These are phyloP conservation scores for Herpetomonas samuelpessoai DNA, from an alignment of 208 protist species.

Conservation along the genomic window DNA sequence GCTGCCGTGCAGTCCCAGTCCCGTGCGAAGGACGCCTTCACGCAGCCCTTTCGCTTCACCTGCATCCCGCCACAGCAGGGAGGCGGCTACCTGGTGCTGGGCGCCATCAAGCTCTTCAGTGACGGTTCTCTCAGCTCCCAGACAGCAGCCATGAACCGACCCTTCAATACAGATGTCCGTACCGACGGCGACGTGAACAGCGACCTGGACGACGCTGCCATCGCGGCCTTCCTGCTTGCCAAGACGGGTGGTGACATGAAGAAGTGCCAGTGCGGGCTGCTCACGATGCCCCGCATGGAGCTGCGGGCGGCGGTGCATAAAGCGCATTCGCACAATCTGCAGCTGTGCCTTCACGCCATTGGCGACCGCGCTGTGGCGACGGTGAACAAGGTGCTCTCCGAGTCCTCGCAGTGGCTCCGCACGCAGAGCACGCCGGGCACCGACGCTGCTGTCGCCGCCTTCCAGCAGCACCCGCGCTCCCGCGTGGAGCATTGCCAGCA, in stretches of 20 bases:
- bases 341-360: conserved; percentile 64
- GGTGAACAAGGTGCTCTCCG: conserved; percentile 41
- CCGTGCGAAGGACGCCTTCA: conserved; percentile 28
- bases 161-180: conserved; percentile 32
- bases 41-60: conserved; percentile 41
- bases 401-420: conserved; percentile 22
- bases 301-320: conserved; percentile 23
- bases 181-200: conserved; percentile 50
- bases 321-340: conserved; percentile 28
- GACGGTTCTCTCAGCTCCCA: conserved; percentile 64
- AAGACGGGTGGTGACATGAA: not conserved
- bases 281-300: conserved; percentile 29
- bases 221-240: conserved; percentile 14
- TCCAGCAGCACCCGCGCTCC: conserved; percentile 35
- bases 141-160: conserved; percentile 56
- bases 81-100: conserved; percentile 41
- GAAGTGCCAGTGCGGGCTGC: conserved; percentile 38
- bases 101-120: conserved; percentile 53
- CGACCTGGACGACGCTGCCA: conserved; percentile 33
- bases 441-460: conserved; percentile 11
- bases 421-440: not conserved
- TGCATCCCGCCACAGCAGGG: conserved; percentile 20
- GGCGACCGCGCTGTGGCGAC: conserved; percentile 51
- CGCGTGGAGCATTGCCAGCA: conserved; percentile 75
- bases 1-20: conserved; percentile 5